Percentiles rank a stretch among this genome's conserved stretches.
Evolutionary conservation across 73 alveolate species (phyloP).

Genomic region (Urostyla sp.): DNA sequence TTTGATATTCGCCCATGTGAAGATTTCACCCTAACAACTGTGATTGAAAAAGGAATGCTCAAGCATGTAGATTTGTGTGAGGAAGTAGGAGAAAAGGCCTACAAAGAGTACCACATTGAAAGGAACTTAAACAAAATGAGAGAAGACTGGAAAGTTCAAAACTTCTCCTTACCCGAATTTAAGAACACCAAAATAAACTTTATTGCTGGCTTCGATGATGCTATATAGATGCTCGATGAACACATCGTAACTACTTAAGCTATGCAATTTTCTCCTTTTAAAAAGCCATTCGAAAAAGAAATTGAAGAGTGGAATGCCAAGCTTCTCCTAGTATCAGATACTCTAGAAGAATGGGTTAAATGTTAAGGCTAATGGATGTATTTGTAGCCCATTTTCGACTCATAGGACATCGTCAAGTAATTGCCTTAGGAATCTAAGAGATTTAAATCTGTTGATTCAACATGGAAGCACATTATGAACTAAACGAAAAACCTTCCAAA

Average conservation of each 20-base stretch:
- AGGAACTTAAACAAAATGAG: slow-evolving; percentile 82
- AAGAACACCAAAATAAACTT: slow-evolving; percentile 78
- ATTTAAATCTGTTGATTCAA: slow-evolving; percentile 98
- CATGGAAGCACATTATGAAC: slow-evolving; percentile 99
- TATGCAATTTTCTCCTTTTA: slow-evolving; percentile 98
- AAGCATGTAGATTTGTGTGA: slow-evolving; percentile 94
- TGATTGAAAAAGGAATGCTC: slow-evolving; percentile 94
- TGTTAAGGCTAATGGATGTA: slow-evolving; percentile 99
- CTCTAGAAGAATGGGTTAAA: slow-evolving; percentile 99
- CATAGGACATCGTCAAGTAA: slow-evolving; percentile 99
- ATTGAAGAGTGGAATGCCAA: slow-evolving; percentile 98
- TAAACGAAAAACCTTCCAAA: slow-evolving; percentile 83
- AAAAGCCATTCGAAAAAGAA: slow-evolving; percentile 99
- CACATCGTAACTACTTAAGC: slow-evolving; percentile 99
- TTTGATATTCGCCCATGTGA: slow-evolving; percentile 96
- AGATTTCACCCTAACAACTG: slow-evolving; percentile 96
- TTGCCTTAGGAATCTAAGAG: slow-evolving; percentile 99
- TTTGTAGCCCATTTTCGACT: slow-evolving; percentile 99
- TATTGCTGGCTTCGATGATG: slow-evolving; percentile 92
- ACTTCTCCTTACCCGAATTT: slow-evolving; percentile 80
- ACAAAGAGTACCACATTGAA: slow-evolving; percentile 90
- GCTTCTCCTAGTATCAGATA: slow-evolving; percentile 96
- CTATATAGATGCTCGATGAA: slow-evolving; percentile 93
- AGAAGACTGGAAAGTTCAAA: slow-evolving; percentile 83
- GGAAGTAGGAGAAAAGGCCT: slow-evolving; percentile 99